Evolutionary conservation across 106 monocot genomes (phyloP).

Genomic region (Dendrobium officinale): DNA sequence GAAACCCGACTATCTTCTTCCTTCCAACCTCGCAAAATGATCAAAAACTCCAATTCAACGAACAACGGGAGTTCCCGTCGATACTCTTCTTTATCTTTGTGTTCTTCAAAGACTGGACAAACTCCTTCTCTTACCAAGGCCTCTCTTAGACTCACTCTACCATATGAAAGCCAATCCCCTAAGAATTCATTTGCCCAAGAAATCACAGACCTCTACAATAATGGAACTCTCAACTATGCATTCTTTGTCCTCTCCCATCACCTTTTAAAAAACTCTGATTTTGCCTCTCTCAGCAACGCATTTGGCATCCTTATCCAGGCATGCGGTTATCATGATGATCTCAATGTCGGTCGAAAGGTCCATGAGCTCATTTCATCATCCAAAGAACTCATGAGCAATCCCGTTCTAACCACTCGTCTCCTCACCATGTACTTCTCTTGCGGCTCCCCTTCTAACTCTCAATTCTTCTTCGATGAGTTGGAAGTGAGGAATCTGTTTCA

Average conservation of each 20-base stretch:
- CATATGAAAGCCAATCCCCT: slow-evolving; percentile 1
- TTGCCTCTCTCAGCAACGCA: slow-evolving; percentile 4
- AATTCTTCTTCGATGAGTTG: slow-evolving; percentile 31
- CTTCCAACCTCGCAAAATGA: neutral
- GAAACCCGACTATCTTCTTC: neutral
- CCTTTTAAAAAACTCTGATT: neutral
- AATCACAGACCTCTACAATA: slow-evolving; percentile 18
- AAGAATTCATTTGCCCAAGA: neutral
- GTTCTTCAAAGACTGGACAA: neutral
- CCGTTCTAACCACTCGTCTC: slow-evolving; percentile 46
- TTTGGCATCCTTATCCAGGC: slow-evolving; percentile 23
- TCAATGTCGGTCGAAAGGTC: slow-evolving; percentile 24
- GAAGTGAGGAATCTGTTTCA: slow-evolving; percentile 33
- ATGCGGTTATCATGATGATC: slow-evolving; percentile 7
- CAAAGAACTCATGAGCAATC: slow-evolving; percentile 13
- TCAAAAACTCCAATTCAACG: neutral
- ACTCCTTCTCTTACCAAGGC: slow-evolving; percentile 1
- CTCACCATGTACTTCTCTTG: slow-evolving; percentile 46
- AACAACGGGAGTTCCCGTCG: neutral
- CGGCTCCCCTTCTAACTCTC: slow-evolving; percentile 27
- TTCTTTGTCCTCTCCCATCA: slow-evolving; percentile 15
- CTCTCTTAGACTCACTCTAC: neutral
- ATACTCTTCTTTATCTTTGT: neutral
- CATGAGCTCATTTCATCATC: slow-evolving; percentile 32
- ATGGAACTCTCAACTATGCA: slow-evolving; percentile 21